Conservation (phyloP, 73 alveolate species). For the Tetrahymena malaccensis region DNA sequence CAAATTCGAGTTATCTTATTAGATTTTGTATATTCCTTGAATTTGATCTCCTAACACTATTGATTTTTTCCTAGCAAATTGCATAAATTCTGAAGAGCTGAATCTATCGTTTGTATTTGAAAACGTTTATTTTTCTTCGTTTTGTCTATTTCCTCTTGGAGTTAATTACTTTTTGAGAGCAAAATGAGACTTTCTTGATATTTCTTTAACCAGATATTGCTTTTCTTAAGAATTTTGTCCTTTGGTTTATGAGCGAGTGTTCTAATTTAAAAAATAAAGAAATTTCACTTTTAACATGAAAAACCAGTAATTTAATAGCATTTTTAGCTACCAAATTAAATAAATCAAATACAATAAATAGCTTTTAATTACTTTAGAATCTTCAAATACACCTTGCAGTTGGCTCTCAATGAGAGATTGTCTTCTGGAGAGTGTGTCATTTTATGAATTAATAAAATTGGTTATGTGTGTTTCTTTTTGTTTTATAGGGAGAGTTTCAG, state of each 20-base stretch:
- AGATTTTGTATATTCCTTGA: background rate
- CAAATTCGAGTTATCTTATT: background rate
- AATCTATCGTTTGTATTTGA: background rate
- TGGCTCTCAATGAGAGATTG: background rate
- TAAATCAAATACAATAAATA: background rate
- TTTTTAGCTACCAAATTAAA: background rate
- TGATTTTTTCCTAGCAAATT: background rate
- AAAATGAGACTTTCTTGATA: background rate
- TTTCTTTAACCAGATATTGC: background rate
- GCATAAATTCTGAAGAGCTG: background rate
- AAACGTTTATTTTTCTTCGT: background rate
- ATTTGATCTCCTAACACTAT: background rate
- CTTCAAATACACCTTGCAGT: background rate
- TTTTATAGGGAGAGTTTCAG: background rate
- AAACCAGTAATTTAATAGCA: background rate
- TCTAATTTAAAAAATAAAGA: background rate
- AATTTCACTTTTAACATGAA: background rate
- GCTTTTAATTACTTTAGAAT: background rate
- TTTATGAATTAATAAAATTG: background rate
- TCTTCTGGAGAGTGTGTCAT: background rate
- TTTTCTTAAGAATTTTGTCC: background rate
- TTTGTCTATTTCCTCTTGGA: background rate
- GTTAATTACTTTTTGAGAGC: background rate
- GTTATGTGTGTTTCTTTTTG: background rate
- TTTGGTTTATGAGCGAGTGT: background rate